Evolutionary conservation across 441 rosid genomes (phyloP).

Genomic region (Pelargonium myrrhifolium): DNA sequence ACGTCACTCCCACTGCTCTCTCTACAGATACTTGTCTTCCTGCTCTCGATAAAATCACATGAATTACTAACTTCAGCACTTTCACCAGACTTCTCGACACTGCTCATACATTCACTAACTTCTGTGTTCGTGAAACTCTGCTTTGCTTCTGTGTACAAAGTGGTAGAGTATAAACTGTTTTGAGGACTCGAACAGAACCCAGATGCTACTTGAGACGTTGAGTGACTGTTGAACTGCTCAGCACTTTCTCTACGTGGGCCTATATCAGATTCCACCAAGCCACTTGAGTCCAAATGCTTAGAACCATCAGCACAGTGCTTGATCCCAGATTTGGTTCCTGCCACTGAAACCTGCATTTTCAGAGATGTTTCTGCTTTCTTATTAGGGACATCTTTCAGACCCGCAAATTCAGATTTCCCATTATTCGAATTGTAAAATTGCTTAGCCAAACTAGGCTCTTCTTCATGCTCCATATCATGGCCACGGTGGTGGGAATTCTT

Average conservation of each 20-base stretch:
- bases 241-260: conserved; percentile 5
- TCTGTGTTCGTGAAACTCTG: conserved; percentile 72
- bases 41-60: conserved; percentile 84
- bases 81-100: conserved; percentile 66
- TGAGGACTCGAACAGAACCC: conserved; percentile 57
- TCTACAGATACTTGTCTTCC: conserved; percentile 75
- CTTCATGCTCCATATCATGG: neutral
- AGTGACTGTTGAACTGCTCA: conserved; percentile 7
- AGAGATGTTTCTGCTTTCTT: conserved; percentile 27
- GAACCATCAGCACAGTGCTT: conserved; percentile 32
- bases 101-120: conserved; percentile 72
- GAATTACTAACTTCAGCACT: conserved; percentile 58
- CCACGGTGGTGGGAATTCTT: neutral
- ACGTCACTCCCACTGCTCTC: conserved; percentile 89
- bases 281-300: conserved; percentile 30
- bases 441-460: conserved; percentile 19
- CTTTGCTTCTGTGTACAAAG: conserved; percentile 56
- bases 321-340: conserved; percentile 26
- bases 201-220: conserved; percentile 28
- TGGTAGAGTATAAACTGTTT: conserved; percentile 47
- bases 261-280: conserved; percentile 32
- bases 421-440: conserved; percentile 19
- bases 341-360: conserved; percentile 16
- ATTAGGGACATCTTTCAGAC: conserved; percentile 8
- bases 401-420: conserved; percentile 20